Evolutionary conservation across 2,329 filamentous ascomycete genomes (phyloP), one percentile per base, ranked within the genome.

Genomic region (Penicillium corylophilum): DNA sequence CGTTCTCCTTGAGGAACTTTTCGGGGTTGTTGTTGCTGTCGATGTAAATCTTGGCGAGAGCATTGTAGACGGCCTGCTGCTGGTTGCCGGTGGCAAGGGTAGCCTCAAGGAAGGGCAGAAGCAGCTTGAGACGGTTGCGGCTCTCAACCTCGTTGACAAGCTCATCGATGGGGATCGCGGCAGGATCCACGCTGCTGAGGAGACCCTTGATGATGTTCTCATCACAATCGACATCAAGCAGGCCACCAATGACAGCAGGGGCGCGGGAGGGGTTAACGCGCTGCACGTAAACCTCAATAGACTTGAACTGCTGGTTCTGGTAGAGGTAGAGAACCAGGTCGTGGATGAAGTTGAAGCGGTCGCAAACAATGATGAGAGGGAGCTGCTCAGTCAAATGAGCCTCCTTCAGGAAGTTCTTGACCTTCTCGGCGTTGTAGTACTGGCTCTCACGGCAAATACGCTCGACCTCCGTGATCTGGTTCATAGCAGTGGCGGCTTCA

Each of bases 341-440:
- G 68, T 99, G 94, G 38, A 97, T 90, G 68, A 99, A 96, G 78
- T 97, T 95, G 82, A 95, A 96, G n/a, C 93, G 90, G 70, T 99
- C 94, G 76, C 95, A 99, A 53, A 99, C 91, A 64, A 97, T 96
- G 75, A 99, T 99, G 48, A 99, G 79, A 39, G 94, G 94, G 39
- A 99, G 82, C 76, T 96, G 93, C 73, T 99, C 94, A 2, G 87
- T 86, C 40, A 99, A 80, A 61, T 87, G 88, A 48, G 94, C 93
- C 72, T 99, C 95, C 78, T 99, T 99, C 56, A 99, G 79, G 83
- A 97, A 99, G 79, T 99, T 99, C 82, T 96, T 96, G 51, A 96
- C 90, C 80, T 96, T 95, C 74, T 96, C 91, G 0, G 91, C 82
- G 71, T 96, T 93, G 76, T 91, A 93, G 67, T 82, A 82, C 71